Conservation (phyloP, 495 filamentous ascomycete genomes). For the Melanomma pulvis-pyrius region DNA sequence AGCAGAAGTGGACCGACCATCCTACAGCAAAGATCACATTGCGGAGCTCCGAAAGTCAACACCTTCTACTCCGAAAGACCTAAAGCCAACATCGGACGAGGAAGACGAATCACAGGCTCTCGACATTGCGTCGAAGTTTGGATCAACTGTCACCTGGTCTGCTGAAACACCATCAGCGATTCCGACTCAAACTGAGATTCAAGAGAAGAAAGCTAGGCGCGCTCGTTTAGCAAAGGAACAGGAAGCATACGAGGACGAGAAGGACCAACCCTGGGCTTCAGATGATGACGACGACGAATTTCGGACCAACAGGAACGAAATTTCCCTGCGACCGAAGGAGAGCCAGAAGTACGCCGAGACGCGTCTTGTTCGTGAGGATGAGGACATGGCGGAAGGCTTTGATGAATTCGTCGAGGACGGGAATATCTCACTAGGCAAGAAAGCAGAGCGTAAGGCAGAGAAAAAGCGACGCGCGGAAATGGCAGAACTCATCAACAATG, state of each 20-base stretch:
- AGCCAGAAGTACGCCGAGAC: conserved; percentile 59
- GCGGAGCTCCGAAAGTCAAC: conserved; percentile 82
- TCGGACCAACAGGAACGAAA: conserved; percentile 45
- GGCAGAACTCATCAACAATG: conserved; percentile 79
- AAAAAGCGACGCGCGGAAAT: conserved; percentile 72
- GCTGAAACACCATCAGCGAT: conserved; percentile 54
- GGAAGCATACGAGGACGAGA: conserved; percentile 66
- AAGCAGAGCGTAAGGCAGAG: conserved; percentile 76
- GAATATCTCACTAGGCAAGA: conserved; percentile 72
- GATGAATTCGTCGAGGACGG: conserved; percentile 91
- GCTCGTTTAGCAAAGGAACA: conserved; percentile 75
- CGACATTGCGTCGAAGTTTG: conserved; percentile 69
- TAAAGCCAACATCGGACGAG: conserved; percentile 49
- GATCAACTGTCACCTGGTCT: conserved; percentile 46
- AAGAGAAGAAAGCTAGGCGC: conserved; percentile 87
- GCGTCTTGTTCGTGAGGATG: conserved; percentile 81
- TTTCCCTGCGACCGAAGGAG: conserved; percentile 54
- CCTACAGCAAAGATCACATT: conserved; percentile 84
- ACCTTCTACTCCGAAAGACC: conserved; percentile 68
- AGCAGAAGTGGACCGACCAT: conserved; percentile 71
- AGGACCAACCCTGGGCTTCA: conserved; percentile 46
- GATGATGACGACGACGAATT: conserved; percentile 53
- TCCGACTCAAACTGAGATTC: conserved; percentile 84
- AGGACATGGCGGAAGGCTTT: conserved; percentile 93
- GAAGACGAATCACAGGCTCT: conserved; percentile 58